A percentile compares a stretch with the other conserved stretches of the same genome.
Conservation (phyloP, 371 early-diverging fungal genomes). For the Mucor racemosus region DNA sequence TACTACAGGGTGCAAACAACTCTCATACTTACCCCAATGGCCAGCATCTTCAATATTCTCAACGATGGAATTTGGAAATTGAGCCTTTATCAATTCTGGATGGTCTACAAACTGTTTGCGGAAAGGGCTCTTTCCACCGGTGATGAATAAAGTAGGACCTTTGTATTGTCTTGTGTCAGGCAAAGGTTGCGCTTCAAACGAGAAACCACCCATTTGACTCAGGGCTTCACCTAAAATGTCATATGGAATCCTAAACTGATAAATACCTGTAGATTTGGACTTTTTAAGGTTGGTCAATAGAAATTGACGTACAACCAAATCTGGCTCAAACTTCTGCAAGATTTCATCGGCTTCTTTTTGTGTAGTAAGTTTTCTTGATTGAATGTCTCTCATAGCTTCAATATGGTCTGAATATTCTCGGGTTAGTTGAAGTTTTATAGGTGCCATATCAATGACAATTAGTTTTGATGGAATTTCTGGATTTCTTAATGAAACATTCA, state of each 20-base stretch:
- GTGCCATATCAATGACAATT: slow-evolving; percentile 88
- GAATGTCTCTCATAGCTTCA: slow-evolving; percentile 70
- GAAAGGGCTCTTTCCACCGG: slow-evolving; percentile 73
- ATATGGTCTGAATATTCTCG: slow-evolving; percentile 66
- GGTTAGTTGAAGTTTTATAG: slow-evolving; percentile 56
- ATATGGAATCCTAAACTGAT: slow-evolving; percentile 75
- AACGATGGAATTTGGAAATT: slow-evolving; percentile 71
- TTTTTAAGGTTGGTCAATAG: slow-evolving; percentile 86
- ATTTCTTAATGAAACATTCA: slow-evolving; percentile 73
- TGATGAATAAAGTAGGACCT: slow-evolving; percentile 77
- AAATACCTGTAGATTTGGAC: slow-evolving; percentile 41
- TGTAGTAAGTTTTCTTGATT: slow-evolving; percentile 52
- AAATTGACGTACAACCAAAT: slow-evolving; percentile 78
- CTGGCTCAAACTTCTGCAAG: slow-evolving; percentile 56
- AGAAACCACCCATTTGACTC: slow-evolving; percentile 59
- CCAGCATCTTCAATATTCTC: slow-evolving; percentile 70
- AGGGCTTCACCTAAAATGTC: slow-evolving; percentile 65
- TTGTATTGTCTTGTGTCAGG: slow-evolving; percentile 30
- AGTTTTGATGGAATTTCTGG: slow-evolving; percentile 65
- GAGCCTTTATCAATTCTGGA: slow-evolving; percentile 50
- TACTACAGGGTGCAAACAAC: neutral
- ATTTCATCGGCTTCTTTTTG: slow-evolving; percentile 78
- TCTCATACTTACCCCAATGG: slow-evolving; percentile 77
- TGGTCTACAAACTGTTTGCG: slow-evolving; percentile 48
- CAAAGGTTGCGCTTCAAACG: neutral